Percentiles rank a stretch among this genome's conserved stretches.
phyloP scores from a whole-genome alignment of 2,329 filamentous ascomycete species.

The Acephala macrosclerotiorum region DNA sequence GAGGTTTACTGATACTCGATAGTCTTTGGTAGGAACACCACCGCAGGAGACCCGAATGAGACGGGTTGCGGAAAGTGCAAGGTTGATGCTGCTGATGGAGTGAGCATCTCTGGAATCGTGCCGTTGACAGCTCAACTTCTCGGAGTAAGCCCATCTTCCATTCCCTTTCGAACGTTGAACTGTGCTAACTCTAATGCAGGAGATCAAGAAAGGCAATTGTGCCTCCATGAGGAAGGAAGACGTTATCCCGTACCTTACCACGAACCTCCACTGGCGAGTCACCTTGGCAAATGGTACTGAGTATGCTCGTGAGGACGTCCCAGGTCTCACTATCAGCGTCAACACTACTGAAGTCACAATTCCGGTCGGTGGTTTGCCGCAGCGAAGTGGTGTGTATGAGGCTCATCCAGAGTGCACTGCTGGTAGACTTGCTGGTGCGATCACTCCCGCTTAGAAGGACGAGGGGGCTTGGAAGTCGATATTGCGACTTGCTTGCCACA shows the following conservation, averaged over 20 bases:
- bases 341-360: constrained; percentile 39
- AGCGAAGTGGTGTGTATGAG: constrained; percentile 40
- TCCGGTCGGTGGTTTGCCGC: constrained; percentile 30
- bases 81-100: constrained; percentile 37
- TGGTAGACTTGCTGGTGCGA: constrained; percentile 35
- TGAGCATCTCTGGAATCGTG: constrained; percentile 49
- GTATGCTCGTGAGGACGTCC: constrained; percentile 35
- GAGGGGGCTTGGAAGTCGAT: not conserved
- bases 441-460: too few species aligned
- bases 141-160: constrained; percentile 1
- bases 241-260: constrained; percentile 43
- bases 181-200: constrained; percentile 28
- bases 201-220: constrained; percentile 42
- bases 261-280: constrained; percentile 43
- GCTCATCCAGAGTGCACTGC: constrained; percentile 41
- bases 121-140: constrained; percentile 44
- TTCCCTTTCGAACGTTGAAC: not conserved
- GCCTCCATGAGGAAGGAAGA: constrained; percentile 40
- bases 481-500: not conserved
- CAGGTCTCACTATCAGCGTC: constrained; percentile 40
- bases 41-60: constrained; percentile 27
- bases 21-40: constrained; percentile 46
- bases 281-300: constrained; percentile 36
- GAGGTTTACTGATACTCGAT: constrained; percentile 33
- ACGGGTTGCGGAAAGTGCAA: constrained; percentile 46